These are phyloP conservation scores for Elongisporangium undulatum DNA, from an alignment of 352 stramenopile species.

Conservation along the genomic window DNA sequence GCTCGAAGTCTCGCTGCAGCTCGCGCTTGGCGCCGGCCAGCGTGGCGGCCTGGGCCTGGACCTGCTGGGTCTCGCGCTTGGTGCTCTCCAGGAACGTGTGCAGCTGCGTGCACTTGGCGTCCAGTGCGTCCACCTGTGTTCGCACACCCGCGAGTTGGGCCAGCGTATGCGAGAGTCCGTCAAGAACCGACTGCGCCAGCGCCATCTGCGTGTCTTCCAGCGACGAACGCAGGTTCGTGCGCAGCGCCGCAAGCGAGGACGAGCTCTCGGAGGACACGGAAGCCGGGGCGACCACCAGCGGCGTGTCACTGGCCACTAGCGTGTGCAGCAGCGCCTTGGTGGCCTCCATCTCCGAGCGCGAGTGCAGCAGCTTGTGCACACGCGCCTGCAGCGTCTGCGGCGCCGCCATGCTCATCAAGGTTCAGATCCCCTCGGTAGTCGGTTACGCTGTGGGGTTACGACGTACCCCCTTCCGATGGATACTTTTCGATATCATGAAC, in stretches of 20 bases:
- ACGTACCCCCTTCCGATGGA: not conserved
- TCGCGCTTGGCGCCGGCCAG: conserved; percentile 40
- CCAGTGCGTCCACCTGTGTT: conserved; percentile 33
- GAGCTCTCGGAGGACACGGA: conserved; percentile 3
- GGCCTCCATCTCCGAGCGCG: conserved; percentile 54
- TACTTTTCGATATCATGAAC: conserved; percentile 9
- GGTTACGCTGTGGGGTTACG: not conserved
- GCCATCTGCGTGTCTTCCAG: conserved; percentile 51
- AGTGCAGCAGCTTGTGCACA: conserved; percentile 63
- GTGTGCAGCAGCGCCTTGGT: conserved; percentile 52
- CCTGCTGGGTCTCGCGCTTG: conserved; percentile 61
- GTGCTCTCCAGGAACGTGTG: conserved; percentile 55
- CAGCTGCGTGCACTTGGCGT: conserved; percentile 40
- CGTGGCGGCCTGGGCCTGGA: conserved; percentile 44
- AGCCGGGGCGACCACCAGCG: conserved; percentile 24
- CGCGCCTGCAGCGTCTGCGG: conserved; percentile 38
- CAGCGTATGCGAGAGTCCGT: conserved; percentile 38
- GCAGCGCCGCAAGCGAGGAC: conserved; percentile 32
- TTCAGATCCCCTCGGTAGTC: not conserved
- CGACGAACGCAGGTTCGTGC: conserved; percentile 36
- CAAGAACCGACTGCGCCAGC: conserved; percentile 41
- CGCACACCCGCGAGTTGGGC: conserved; percentile 28
- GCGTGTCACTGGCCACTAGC: conserved; percentile 29
- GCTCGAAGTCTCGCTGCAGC: conserved; percentile 3
- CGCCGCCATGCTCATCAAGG: conserved; percentile 9